Base-by-base conservation (phyloP, 768 basidiomycete genomes). In the Kwoniella heveanensis region DNA sequence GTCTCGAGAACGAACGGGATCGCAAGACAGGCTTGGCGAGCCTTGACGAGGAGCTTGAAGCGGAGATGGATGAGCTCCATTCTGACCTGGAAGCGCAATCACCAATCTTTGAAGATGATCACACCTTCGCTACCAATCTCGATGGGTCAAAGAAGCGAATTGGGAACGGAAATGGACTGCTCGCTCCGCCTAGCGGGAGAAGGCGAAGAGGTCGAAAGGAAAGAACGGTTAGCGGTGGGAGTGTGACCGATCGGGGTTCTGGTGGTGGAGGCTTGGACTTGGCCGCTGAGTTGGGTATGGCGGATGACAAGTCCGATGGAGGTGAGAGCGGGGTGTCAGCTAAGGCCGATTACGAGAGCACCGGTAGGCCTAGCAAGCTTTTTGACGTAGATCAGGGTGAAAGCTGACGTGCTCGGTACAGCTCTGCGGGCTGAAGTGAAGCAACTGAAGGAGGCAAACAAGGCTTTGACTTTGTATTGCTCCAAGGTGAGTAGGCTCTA, bases 361-460 rank as follows among this genome's bases (percentile, higher is more conserved):
- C 25, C 54, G 37, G 68, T 56, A n/a, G 68, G 72, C 30, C 32
- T 36, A n/a, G 32, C 32, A 13, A 36, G 6, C 32, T 6, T 36
- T 68, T 60, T 12, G 69, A 73, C 17, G 69, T 71, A 25, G 68
- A 65, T 7, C 68, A 69, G 66, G 17, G 4, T 17, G 39, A 44
- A n/a, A 8, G 39, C 17, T 19, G 39, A 44, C 17, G 19, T 27
- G 21, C 15, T 53, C 30, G 17, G 19, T 21, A 3, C 52, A 87
- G 82, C 87, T n/a, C 81, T 98, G 57, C 85, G 88, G 36, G 85
- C 82, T 12, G 95, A 98, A 80, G 88, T 96, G 77, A 95, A 95
- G 80, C 88, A 87, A 29, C 86, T 98, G 80, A 90, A 89, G 78
- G 94, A 96, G 77, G 92, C 92, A 48, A 97, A 96, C 83, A 95